Percentiles rank a stretch among this genome's conserved stretches.
These are phyloP conservation scores for Eucalyptus marginata DNA, from an alignment of 345 rosid genomes.

Conservation along the genomic window DNA sequence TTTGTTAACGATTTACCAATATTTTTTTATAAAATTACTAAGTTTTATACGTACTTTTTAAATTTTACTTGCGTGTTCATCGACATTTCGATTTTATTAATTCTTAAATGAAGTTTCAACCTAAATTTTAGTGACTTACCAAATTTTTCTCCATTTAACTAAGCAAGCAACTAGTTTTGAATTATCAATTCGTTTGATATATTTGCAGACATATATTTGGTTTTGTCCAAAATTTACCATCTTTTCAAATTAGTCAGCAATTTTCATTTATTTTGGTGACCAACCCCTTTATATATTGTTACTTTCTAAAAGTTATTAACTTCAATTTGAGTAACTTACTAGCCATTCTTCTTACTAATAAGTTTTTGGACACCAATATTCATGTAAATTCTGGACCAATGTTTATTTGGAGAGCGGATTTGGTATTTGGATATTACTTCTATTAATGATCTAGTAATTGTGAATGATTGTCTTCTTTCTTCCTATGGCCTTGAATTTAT, in stretches of 20 bases:
- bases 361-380: not conserved
- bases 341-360: not conserved
- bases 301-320: not conserved
- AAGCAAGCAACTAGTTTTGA: not conserved
- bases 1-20: not conserved
- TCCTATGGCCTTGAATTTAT: not conserved
- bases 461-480: not conserved
- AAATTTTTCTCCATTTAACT: not conserved
- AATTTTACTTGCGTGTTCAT: not conserved
- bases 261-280: not conserved
- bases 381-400: not conserved
- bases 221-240: not conserved
- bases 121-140: not conserved
- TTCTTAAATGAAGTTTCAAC: not conserved
- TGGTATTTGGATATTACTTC: no score
- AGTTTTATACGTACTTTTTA: not conserved
- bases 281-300: not conserved
- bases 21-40: not conserved
- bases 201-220: not conserved
- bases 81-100: not conserved
- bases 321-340: not conserved
- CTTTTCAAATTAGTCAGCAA: not conserved
- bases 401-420: not conserved
- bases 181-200: not conserved
- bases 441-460: no score